phyloP scores from a whole-genome alignment of 129 eudicot species.

The Escallonia rubra region DNA sequence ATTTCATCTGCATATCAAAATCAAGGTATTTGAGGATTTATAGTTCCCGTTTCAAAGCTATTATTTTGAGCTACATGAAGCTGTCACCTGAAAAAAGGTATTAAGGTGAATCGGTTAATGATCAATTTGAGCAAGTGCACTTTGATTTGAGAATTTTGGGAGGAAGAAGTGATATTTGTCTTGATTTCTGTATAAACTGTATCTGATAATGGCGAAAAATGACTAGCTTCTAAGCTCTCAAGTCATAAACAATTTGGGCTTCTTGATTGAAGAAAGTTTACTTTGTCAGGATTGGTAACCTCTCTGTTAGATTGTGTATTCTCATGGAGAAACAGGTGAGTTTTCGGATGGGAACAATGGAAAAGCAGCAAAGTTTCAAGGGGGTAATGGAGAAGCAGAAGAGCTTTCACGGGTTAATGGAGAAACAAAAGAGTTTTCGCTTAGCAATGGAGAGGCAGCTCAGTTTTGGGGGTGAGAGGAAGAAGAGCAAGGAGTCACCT shows the following conservation, averaged over 20 bases:
- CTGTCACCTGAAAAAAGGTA: not conserved
- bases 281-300: constrained; percentile 1
- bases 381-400: constrained; percentile 54
- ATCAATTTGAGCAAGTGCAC: not conserved
- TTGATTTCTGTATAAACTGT: not conserved
- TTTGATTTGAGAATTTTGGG: not conserved
- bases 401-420: constrained; percentile 45
- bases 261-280: not conserved
- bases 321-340: constrained; percentile 31
- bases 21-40: not conserved
- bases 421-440: constrained; percentile 61
- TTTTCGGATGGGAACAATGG: constrained; percentile 31
- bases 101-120: constrained; percentile 6
- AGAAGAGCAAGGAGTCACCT: constrained; percentile 53
- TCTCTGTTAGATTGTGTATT: constrained; percentile 4
- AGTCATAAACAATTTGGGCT: not conserved
- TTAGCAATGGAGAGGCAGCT: constrained; percentile 80
- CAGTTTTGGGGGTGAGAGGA: constrained; percentile 72
- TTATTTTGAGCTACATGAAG: not conserved
- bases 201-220: constrained; percentile 14
- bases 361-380: constrained; percentile 42
- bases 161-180: not conserved
- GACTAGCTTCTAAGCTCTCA: constrained; percentile 2
- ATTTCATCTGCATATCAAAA: not conserved
- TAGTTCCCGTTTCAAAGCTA: not conserved